phyloP scores from a whole-genome alignment of 441 rosid genomes.

The Syzygium syzygioides region DNA sequence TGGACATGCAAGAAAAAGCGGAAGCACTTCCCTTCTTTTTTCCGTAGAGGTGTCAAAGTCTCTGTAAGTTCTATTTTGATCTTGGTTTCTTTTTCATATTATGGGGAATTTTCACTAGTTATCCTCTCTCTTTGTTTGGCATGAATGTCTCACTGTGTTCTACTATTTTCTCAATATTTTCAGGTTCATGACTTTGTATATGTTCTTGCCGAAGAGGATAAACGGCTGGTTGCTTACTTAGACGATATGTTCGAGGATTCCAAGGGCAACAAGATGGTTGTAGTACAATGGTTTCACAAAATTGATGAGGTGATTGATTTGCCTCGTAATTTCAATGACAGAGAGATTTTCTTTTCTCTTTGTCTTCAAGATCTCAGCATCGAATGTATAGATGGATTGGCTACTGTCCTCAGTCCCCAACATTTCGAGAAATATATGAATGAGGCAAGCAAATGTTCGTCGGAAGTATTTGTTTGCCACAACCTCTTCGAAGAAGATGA shows the following conservation, averaged over 20 bases:
- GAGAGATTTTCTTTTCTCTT: conserved; percentile 82
- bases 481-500: conserved; percentile 49
- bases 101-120: not conserved
- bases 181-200: conserved; percentile 68
- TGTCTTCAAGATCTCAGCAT: conserved; percentile 83
- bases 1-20: conserved; percentile 58
- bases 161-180: not conserved
- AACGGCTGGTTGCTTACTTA: conserved; percentile 68
- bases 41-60: conserved; percentile 49
- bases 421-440: conserved; percentile 48
- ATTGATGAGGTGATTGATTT: conserved; percentile 75
- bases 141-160: not conserved
- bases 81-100: not conserved
- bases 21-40: conserved; percentile 55
- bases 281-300: conserved; percentile 90
- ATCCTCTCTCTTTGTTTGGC: not conserved
- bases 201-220: conserved; percentile 65
- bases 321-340: conserved; percentile 50
- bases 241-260: conserved; percentile 78
- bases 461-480: conserved; percentile 52
- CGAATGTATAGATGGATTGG: conserved; percentile 88
- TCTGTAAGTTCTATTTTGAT: conserved; percentile 43
- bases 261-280: conserved; percentile 62
- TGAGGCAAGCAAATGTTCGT: conserved; percentile 18
- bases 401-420: conserved; percentile 65